phyloP scores from a whole-genome alignment of 129 eudicot species.

The Logfia minima region DNA sequence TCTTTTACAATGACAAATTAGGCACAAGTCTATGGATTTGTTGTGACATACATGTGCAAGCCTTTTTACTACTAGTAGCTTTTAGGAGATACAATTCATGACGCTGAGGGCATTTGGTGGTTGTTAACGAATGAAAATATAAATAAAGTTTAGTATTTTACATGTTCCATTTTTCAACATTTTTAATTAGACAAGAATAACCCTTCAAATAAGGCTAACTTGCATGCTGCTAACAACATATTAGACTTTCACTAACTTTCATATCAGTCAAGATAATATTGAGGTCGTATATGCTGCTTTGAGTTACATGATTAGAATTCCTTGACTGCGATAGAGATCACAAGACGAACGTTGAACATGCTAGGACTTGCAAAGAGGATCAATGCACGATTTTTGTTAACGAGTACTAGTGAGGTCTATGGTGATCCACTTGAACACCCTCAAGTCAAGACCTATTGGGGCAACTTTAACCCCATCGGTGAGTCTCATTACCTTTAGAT shows the following conservation, averaged over 20 bases:
- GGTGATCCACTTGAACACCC: slow-evolving; percentile 91
- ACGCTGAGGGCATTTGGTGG: no score
- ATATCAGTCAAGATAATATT: not conserved
- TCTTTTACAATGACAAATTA: not conserved
- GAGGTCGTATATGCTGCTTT: not conserved
- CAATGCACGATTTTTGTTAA: slow-evolving; percentile 63
- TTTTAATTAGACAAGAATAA: not conserved
- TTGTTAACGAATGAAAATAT: no score
- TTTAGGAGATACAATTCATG: no score
- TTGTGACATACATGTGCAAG: not conserved
- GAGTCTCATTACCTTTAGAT: slow-evolving; percentile 9
- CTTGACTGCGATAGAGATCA: slow-evolving; percentile 41
- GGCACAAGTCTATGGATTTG: not conserved
- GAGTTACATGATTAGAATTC: slow-evolving; percentile 1
- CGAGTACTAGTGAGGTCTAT: slow-evolving; percentile 86
- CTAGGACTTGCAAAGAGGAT: slow-evolving; percentile 74
- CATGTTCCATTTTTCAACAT: not conserved
- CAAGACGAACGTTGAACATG: slow-evolving; percentile 84
- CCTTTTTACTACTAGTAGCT: not conserved
- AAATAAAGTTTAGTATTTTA: no score
- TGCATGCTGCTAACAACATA: no score
- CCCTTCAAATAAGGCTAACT: no score
- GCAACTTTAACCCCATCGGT: slow-evolving; percentile 82
- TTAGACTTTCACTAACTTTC: not conserved
- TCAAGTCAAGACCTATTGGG: slow-evolving; percentile 82